A percentile compares a stretch with the other conserved stretches of the same genome.
phyloP scores from a whole-genome alignment of 2,329 filamentous ascomycete genomes.

The Stylonectria norvegica region DNA sequence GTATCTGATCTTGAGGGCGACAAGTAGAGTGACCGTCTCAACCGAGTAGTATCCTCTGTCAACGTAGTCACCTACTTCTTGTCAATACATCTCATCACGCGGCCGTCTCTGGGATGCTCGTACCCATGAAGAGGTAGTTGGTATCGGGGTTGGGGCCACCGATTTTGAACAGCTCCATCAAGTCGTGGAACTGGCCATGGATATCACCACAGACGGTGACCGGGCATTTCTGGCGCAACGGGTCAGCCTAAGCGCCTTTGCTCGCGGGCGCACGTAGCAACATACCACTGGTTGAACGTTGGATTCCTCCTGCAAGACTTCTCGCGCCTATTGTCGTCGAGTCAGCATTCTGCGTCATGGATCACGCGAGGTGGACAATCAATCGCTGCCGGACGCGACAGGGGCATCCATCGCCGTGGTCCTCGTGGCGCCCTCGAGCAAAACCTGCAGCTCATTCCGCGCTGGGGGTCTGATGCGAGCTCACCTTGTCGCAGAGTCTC shows the following conservation, averaged over 20 bases:
- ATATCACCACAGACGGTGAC: constrained; percentile 99
- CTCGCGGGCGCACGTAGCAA: constrained; percentile 19
- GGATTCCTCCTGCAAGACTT: constrained; percentile 95
- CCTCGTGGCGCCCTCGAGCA: background rate
- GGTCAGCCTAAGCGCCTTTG: background rate
- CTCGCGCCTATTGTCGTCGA: constrained; percentile 66
- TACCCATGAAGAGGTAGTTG: constrained; percentile 99
- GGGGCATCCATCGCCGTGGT: constrained; percentile 2
- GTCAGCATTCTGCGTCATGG: constrained; percentile 30
- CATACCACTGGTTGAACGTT: constrained; percentile 98
- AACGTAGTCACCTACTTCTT: constrained; percentile 79
- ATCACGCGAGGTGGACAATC: constrained; percentile 31
- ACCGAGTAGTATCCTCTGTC: constrained; percentile 99
- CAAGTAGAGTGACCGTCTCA: constrained; percentile 93
- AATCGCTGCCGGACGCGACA: constrained; percentile 12
- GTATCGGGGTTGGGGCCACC: constrained; percentile 97
- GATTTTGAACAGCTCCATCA: constrained; percentile 99
- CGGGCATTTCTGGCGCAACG: constrained; percentile 74
- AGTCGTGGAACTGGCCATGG: constrained; percentile 96
- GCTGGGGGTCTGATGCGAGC: constrained; percentile 9
- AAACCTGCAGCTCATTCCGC: constrained; percentile 2
- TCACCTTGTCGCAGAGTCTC: constrained; percentile 94
- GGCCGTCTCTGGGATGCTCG: constrained; percentile 27
- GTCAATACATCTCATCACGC: constrained; percentile 5
- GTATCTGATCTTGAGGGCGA: constrained; percentile 96